Evolutionary conservation across 2,329 filamentous ascomycete genomes (phyloP).

Genomic region (Xylariaceae sp.): DNA sequence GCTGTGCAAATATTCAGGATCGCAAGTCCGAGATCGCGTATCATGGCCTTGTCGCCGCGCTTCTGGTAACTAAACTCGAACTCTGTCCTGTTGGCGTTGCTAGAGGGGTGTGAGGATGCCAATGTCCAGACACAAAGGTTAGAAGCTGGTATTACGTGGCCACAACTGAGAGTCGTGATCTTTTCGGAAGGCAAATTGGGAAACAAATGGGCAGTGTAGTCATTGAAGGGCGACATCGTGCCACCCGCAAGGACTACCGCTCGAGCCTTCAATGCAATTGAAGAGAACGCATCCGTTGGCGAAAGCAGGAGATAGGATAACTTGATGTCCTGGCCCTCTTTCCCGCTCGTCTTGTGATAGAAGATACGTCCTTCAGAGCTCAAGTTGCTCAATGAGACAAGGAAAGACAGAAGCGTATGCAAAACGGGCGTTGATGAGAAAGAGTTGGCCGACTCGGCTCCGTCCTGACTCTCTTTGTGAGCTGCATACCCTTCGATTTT

Average conservation of each 20-base stretch:
- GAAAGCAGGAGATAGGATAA: constrained; percentile 86
- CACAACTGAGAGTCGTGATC: constrained; percentile 81
- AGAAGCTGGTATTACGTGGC: constrained; percentile 80
- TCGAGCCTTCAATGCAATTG: constrained; percentile 76
- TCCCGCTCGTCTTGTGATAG: constrained; percentile 44
- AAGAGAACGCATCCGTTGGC: constrained; percentile 83
- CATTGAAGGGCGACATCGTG: constrained; percentile 94
- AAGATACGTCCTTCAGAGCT: constrained; percentile 65
- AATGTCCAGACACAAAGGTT: constrained; percentile 79
- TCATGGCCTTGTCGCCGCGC: constrained; percentile 62
- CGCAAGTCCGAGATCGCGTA: constrained; percentile 67
- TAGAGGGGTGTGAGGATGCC: constrained; percentile 37
- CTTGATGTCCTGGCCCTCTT: constrained; percentile 44
- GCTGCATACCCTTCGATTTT: constrained; percentile 88
- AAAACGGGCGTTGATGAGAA: constrained; percentile 48
- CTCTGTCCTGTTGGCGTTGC: constrained; percentile 25
- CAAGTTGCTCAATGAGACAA: constrained; percentile 80
- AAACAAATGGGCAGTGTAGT: constrained; percentile 83
- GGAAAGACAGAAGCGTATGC: constrained; percentile 55
- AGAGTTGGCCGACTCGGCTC: constrained; percentile 20
- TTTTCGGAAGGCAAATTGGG: constrained; percentile 60
- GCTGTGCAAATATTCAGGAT: constrained; percentile 65
- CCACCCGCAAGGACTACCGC: constrained; percentile 89
- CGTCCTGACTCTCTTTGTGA: constrained; percentile 48
- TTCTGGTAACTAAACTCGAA: constrained; percentile 89